Conservation (phyloP, 805 yeast genomes). For the Lachancea fermentati region DNA sequence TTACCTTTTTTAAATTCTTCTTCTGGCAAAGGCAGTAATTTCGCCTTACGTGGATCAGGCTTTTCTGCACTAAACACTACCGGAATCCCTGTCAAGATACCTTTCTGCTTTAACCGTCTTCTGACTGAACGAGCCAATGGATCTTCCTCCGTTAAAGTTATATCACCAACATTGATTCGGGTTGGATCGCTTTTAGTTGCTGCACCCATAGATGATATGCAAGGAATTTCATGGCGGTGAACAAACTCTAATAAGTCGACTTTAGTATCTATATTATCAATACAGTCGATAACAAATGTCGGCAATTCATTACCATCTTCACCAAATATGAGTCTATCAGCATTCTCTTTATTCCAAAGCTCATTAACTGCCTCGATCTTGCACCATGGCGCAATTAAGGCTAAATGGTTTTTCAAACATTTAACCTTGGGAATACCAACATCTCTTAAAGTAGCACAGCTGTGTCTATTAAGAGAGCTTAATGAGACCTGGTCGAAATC, state of each 20-base stretch:
- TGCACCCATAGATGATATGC: constrained; percentile 93
- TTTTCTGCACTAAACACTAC: constrained; percentile 92
- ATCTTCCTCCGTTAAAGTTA: constrained; percentile 88
- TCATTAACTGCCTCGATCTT: constrained; percentile 70
- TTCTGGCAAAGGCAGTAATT: constrained; percentile 76
- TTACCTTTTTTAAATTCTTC: constrained; percentile 74
- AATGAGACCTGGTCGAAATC: constrained; percentile 96
- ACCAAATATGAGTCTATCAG: constrained; percentile 50
- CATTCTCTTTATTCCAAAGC: constrained; percentile 65
- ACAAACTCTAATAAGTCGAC: constrained; percentile 81
- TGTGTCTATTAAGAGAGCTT: constrained; percentile 88
- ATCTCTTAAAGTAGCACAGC: constrained; percentile 85
- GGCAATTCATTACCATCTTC: constrained; percentile 48
- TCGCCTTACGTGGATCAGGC: constrained; percentile 93
- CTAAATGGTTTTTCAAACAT: constrained; percentile 63
- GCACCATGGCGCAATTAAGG: constrained; percentile 89
- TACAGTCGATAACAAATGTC: constrained; percentile 85
- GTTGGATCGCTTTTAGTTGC: constrained; percentile 96
- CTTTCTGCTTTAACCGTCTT: constrained; percentile 72
- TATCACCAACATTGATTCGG: constrained; percentile 81
- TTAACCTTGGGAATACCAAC: constrained; percentile 91
- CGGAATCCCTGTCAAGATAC: constrained; percentile 71
- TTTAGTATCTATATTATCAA: constrained; percentile 95
- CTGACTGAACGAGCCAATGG: constrained; percentile 85
- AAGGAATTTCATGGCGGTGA: constrained; percentile 51